Percentiles rank a stretch among this genome's conserved stretches.
phyloP scores from a whole-genome alignment of 495 filamentous ascomycete genomes.

The Neurospora sp. region DNA sequence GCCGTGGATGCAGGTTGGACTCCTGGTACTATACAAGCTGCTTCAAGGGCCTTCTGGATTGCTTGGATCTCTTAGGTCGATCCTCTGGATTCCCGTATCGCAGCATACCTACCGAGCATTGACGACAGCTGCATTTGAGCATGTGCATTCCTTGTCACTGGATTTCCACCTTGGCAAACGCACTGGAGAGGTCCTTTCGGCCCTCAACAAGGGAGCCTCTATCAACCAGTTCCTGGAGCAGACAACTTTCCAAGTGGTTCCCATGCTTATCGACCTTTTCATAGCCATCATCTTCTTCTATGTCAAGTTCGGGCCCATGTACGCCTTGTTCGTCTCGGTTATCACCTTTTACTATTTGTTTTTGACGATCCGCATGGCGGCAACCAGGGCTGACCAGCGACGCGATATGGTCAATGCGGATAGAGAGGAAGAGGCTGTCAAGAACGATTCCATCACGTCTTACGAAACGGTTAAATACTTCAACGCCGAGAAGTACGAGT shows the following conservation, averaged over 20 bases:
- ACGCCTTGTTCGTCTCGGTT: constrained; percentile 80
- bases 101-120: constrained; percentile 95
- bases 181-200: constrained; percentile 90
- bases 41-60: constrained; percentile 83
- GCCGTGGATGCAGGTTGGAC: constrained; percentile 44
- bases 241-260: constrained; percentile 87
- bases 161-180: constrained; percentile 97
- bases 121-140: constrained; percentile 90
- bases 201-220: constrained; percentile 86
- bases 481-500: constrained; percentile 92
- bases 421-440: constrained; percentile 90
- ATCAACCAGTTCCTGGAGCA: constrained; percentile 97
- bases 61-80: constrained; percentile 68
- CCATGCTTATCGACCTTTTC: constrained; percentile 84
- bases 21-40: constrained; percentile 73
- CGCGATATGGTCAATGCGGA: constrained; percentile 90
- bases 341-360: constrained; percentile 96
- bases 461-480: constrained; percentile 99
- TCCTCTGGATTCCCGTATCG: constrained; percentile 88
- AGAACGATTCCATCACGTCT: constrained; percentile 95
- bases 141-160: constrained; percentile 87
- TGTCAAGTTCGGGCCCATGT: constrained; percentile 71
- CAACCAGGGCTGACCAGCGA: constrained; percentile 81
- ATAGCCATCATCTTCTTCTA: constrained; percentile 85
- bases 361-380: constrained; percentile 88